phyloP scores from a whole-genome alignment of 148 eudicot species.

The Suaeda aralocaspica region DNA sequence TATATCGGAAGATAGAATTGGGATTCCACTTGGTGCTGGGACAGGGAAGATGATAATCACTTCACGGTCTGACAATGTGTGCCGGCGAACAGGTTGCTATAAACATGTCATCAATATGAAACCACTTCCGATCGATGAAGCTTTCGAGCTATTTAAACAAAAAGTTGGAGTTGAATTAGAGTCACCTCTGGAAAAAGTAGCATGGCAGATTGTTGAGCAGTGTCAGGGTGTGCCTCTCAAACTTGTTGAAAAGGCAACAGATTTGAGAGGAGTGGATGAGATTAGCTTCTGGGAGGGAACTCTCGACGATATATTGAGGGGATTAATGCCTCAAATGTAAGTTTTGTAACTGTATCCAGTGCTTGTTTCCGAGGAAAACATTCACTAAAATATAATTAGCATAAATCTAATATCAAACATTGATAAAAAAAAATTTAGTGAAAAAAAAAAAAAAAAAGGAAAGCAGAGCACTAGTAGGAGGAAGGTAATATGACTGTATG shows the following conservation, averaged over 20 bases:
- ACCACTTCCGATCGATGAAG: constrained; percentile 5
- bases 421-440: too few species aligned
- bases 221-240: constrained; percentile 21
- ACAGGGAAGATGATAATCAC: constrained; percentile 25
- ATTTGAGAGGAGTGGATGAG: constrained; percentile 13
- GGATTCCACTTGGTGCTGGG: constrained; percentile 18
- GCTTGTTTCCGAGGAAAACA: too few species aligned
- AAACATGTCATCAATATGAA: background rate
- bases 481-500: too few species aligned
- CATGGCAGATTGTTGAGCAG: constrained; percentile 8
- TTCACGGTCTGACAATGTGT: constrained; percentile 13
- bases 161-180: background rate
- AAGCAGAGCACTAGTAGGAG: too few species aligned
- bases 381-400: too few species aligned
- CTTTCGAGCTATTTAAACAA: constrained; percentile 12
- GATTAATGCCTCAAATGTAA: too few species aligned
- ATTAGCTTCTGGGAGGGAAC: constrained; percentile 6
- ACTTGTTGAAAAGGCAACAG: constrained; percentile 12
- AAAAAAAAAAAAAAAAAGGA: too few species aligned
- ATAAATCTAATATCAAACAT: too few species aligned
- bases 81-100: constrained; percentile 22
- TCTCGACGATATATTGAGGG: background rate
- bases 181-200: constrained; percentile 6
- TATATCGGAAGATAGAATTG: constrained; percentile 6
- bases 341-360: too few species aligned